These are phyloP conservation scores for Rhodotorula sp. DNA, from an alignment of 1,284 basidiomycete species.

Conservation along the genomic window DNA sequence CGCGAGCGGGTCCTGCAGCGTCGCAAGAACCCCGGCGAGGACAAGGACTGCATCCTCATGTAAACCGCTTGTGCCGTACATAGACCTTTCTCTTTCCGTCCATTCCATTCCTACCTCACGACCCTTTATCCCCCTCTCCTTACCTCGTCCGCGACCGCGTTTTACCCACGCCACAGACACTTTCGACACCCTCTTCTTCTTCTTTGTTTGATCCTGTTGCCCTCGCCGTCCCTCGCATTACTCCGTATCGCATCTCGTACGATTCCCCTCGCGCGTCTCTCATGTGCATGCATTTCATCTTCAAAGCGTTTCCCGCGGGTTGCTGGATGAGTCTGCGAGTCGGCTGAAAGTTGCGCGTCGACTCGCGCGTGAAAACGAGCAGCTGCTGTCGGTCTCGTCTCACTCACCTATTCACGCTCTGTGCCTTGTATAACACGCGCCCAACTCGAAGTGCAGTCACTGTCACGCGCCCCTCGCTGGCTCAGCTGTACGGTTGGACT, in stretches of 20 bases:
- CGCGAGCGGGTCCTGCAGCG: constrained; percentile 40
- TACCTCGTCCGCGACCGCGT: background rate
- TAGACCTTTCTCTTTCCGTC: background rate
- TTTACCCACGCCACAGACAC: background rate
- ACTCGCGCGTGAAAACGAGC: no score
- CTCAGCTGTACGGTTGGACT: background rate
- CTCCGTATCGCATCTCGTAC: background rate
- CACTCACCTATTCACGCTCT: no score
- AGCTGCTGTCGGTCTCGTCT: no score
- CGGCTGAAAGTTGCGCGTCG: no score
- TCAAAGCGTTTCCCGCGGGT: background rate
- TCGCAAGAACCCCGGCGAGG: constrained; percentile 43
- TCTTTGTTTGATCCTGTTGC: background rate
- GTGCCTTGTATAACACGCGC: background rate
- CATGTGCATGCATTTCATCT: background rate
- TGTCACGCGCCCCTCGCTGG: no score
- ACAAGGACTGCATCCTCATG: constrained; percentile 38
- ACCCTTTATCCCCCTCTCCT: background rate
- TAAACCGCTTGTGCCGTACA: constrained; percentile 2
- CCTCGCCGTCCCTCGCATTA: background rate
- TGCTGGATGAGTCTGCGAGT: background rate
- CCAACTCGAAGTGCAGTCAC: no score
- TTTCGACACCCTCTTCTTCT: no score
- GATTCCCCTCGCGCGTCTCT: background rate
- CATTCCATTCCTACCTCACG: background rate